Conservation (phyloP, 2,329 filamentous ascomycete species). For the Colletotrichum sp. region DNA sequence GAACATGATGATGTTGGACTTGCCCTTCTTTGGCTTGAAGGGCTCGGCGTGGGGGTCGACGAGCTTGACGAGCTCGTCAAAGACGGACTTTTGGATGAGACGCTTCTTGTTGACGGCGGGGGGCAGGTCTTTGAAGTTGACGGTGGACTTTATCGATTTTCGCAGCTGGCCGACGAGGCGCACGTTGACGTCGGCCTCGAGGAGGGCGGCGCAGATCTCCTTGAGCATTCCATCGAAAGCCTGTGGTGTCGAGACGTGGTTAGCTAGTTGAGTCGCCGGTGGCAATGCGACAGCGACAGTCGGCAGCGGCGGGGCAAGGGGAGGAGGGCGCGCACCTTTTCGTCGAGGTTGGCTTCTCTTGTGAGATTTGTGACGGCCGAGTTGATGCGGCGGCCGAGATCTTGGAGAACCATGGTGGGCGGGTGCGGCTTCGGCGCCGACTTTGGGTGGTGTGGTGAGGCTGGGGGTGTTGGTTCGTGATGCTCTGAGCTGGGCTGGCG, state of each 20-base stretch:
- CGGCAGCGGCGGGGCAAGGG: neutral
- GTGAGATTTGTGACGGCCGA: constrained; percentile 93
- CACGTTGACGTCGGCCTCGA: constrained; percentile 97
- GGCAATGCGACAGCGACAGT: neutral
- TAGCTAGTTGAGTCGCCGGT: neutral
- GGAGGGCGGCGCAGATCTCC: constrained; percentile 93
- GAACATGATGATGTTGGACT: constrained; percentile 98
- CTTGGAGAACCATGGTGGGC: constrained; percentile 89
- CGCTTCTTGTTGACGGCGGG: constrained; percentile 97
- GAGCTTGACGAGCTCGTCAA: constrained; percentile 93
- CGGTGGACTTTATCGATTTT: constrained; percentile 86
- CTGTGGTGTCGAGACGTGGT: constrained; percentile 43
- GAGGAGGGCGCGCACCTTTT: constrained; percentile 69
- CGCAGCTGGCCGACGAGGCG: constrained; percentile 88
- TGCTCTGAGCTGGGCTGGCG: constrained; percentile 5
- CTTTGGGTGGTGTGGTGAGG: neutral
- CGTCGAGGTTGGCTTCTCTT: constrained; percentile 89
- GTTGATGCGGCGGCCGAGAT: constrained; percentile 98
- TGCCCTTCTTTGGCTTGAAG: constrained; percentile 97
- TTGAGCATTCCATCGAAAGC: constrained; percentile 98
- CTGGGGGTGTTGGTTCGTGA: constrained; percentile 1
- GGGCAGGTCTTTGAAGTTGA: constrained; percentile 94
- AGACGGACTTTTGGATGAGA: constrained; percentile 96
- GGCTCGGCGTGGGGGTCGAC: constrained; percentile 95
- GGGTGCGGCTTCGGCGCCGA: constrained; percentile 23